Conservation (phyloP, 2,329 filamentous ascomycete genomes). For the Monosporascus sp. region DNA sequence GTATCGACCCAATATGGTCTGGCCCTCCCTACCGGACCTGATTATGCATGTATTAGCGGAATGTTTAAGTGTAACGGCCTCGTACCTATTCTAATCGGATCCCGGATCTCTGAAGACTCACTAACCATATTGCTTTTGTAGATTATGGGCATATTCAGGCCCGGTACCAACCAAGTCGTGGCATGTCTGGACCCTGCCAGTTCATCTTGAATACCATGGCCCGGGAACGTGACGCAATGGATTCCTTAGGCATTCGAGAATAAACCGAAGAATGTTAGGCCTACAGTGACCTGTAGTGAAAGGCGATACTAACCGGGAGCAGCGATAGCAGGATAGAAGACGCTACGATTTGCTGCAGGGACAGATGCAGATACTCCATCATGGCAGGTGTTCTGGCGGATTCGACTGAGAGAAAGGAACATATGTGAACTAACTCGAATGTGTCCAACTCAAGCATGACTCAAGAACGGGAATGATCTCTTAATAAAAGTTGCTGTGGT, state of each 20-base stretch:
- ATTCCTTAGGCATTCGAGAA: background rate
- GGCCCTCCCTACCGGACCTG: conserved; percentile 23
- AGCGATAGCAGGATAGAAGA: background rate
- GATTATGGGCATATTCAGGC: conserved; percentile 16
- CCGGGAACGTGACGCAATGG: conserved; percentile 10
- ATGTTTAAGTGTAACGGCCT: background rate
- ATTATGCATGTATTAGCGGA: background rate
- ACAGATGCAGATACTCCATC: background rate
- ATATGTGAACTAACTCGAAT: no score
- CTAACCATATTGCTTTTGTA: conserved; percentile 22
- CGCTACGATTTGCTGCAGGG: background rate
- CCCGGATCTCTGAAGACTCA: background rate
- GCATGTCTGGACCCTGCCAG: conserved; percentile 9
- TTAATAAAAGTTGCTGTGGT: no score
- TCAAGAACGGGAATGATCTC: no score
- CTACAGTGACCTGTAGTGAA: background rate
- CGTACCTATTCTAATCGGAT: background rate
- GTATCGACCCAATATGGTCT: conserved; percentile 21
- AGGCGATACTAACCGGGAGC: background rate
- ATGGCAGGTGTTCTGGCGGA: background rate
- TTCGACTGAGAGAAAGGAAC: background rate
- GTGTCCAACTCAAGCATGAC: no score
- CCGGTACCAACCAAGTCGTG: conserved; percentile 7
- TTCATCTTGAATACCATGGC: conserved; percentile 23
- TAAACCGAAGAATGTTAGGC: background rate